phyloP scores from a whole-genome alignment of 163 green algal species.

The Chlorella variabilis region DNA sequence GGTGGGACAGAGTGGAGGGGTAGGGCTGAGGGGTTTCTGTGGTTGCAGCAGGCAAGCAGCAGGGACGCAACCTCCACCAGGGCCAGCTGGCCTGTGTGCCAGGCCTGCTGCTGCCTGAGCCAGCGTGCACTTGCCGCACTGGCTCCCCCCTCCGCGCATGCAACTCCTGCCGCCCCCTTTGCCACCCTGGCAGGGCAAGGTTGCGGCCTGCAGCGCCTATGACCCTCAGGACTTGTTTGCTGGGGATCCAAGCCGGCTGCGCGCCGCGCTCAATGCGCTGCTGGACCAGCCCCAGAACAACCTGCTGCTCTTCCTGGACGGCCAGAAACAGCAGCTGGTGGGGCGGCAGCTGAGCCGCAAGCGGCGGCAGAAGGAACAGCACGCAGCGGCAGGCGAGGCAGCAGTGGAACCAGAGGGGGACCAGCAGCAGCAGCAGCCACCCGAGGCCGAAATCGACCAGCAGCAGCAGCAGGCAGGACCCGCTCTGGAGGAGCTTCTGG shows the following conservation, averaged over 20 bases:
- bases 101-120: too few relatives aligned
- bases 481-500: background rate
- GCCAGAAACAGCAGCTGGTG: background rate
- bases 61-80: too few relatives aligned
- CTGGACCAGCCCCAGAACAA: slow-evolving; percentile 52
- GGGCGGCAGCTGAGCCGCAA: background rate
- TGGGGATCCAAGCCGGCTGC: slow-evolving; percentile 2
- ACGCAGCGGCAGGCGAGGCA: background rate
- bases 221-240: slow-evolving; percentile 49
- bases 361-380: background rate
- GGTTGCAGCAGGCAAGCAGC: too few relatives aligned
- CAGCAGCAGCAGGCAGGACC: background rate
- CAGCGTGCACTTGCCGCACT: background rate
- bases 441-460: too few relatives aligned
- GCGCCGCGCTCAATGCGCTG: slow-evolving; percentile 12
- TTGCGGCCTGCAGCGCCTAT: slow-evolving; percentile 29
- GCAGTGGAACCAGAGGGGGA: background rate
- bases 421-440: background rate
- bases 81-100: too few relatives aligned
- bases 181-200: slow-evolving; percentile 33
- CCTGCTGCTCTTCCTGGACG: slow-evolving; percentile 37
- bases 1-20: background rate
- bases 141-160: background rate
- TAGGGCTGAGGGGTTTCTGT: too few relatives aligned
- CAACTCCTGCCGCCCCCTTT: background rate